These are phyloP conservation scores for Metarhizium rileyi DNA, from an alignment of 2,329 filamentous ascomycete genomes.

Conservation along the genomic window DNA sequence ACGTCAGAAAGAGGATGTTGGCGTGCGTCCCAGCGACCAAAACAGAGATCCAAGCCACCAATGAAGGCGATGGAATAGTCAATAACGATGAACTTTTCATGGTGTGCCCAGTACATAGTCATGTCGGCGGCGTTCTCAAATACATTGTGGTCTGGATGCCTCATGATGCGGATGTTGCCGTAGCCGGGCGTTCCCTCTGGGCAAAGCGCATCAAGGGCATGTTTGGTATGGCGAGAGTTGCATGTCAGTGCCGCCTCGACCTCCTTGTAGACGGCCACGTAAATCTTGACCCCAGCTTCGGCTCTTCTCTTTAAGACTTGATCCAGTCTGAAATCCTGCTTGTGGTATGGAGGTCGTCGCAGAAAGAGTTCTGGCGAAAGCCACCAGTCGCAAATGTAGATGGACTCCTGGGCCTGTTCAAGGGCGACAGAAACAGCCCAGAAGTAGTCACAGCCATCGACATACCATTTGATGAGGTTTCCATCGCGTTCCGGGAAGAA, in stretches of 20 bases:
- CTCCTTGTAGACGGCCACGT: constrained; percentile 86
- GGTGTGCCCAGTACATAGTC: constrained; percentile 97
- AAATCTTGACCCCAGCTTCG: constrained; percentile 90
- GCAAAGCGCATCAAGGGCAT: constrained; percentile 69
- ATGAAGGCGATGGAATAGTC: constrained; percentile 89
- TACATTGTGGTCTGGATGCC: constrained; percentile 91
- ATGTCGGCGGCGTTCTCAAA: constrained; percentile 90
- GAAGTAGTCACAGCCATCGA: constrained; percentile 91
- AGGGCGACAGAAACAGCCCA: constrained; percentile 85
- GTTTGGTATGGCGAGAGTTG: constrained; percentile 88
- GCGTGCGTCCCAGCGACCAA: constrained; percentile 84
- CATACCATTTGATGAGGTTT: constrained; percentile 93
- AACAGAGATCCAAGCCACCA: constrained; percentile 88
- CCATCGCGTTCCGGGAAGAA: constrained; percentile 81
- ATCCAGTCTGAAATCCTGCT: constrained; percentile 82
- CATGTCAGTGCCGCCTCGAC: constrained; percentile 74
- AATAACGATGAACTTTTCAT: constrained; percentile 95
- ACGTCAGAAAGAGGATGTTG: constrained; percentile 82
- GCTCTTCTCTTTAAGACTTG: constrained; percentile 78
- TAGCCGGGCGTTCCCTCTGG: constrained; percentile 72
- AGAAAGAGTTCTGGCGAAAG: constrained; percentile 81
- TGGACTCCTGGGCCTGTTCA: constrained; percentile 83
- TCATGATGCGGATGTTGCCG: constrained; percentile 81
- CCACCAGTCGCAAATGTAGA: constrained; percentile 98
- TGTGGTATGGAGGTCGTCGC: constrained; percentile 69